phyloP scores from a whole-genome alignment of 768 basidiomycete species.

The Agaricus blazei region DNA sequence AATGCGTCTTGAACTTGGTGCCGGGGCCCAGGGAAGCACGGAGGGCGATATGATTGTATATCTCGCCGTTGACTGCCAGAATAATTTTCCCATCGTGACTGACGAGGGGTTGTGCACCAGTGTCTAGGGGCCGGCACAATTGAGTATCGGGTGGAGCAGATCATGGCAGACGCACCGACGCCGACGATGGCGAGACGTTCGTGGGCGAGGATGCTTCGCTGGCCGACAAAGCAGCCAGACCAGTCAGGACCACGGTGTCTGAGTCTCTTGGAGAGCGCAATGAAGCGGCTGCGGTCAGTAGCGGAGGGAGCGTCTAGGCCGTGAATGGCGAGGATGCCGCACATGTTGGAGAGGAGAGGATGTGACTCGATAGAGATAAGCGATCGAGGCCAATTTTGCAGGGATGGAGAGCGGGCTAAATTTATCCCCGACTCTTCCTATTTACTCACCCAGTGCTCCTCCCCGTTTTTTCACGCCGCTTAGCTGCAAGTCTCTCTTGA shows the following conservation, averaged over 20 bases:
- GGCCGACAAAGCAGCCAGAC: conserved; percentile 92
- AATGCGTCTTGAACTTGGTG: conserved; percentile 91
- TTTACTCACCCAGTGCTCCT: too few species aligned
- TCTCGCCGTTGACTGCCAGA: conserved; percentile 96
- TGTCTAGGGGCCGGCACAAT: conserved; percentile 46
- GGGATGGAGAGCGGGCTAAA: too few species aligned
- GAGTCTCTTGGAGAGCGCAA: conserved; percentile 84
- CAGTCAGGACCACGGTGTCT: conserved; percentile 97
- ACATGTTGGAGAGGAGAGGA: conserved; percentile 48
- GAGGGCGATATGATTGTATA: conserved; percentile 92
- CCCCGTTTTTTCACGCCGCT: too few species aligned
- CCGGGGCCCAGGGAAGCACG: conserved; percentile 58
- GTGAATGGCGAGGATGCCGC: conserved; percentile 87
- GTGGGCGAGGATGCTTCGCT: conserved; percentile 80
- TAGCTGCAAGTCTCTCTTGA: too few species aligned
- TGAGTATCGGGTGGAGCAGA: neutral
- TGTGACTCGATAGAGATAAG: too few species aligned
- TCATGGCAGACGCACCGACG: conserved; percentile 60
- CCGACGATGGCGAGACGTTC: conserved; percentile 98
- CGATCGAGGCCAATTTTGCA: too few species aligned
- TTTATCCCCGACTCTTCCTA: too few species aligned
- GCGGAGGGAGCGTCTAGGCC: conserved; percentile 64
- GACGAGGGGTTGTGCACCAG: conserved; percentile 91
- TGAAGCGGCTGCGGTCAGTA: conserved; percentile 63
- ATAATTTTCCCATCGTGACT: conserved; percentile 80